These are phyloP conservation scores for Castanea crenata DNA, from an alignment of 306 rosid species.

Conservation along the genomic window DNA sequence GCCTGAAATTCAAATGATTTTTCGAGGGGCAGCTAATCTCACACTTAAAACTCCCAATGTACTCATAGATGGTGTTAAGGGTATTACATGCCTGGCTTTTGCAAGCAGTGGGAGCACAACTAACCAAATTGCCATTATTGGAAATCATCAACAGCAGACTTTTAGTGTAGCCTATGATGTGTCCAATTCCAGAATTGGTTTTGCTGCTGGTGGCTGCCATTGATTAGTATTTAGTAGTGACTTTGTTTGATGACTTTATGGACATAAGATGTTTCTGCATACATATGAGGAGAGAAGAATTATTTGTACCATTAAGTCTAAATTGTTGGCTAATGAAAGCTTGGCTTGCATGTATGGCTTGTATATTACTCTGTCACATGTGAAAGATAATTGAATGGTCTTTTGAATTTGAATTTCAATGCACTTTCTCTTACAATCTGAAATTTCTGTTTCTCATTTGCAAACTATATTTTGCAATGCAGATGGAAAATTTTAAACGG, in stretches of 20 bases:
- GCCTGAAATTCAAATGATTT: slow-evolving; percentile 38
- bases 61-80: slow-evolving; percentile 32
- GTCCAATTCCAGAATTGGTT: slow-evolving; percentile 54
- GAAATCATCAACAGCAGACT: slow-evolving; percentile 64
- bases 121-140: slow-evolving; percentile 38
- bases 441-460: neutral
- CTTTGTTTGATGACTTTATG: neutral
- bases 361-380: neutral
- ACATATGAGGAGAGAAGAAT: neutral
- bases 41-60: slow-evolving; percentile 31
- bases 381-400: too few relatives aligned
- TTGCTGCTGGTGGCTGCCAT: slow-evolving; percentile 56
- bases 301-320: neutral
- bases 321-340: slow-evolving; percentile 1
- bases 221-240: slow-evolving; percentile 14
- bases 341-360: slow-evolving; percentile 2
- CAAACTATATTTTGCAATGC: neutral
- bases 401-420: neutral
- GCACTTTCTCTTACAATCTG: neutral
- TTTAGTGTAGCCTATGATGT: slow-evolving; percentile 46
- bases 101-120: slow-evolving; percentile 20
- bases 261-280: neutral
- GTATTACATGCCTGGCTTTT: slow-evolving; percentile 49
- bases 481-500: neutral
- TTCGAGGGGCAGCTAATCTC: slow-evolving; percentile 46